A percentile compares a stretch with the other conserved stretches of the same genome.
phyloP scores from a whole-genome alignment of 202 grass and related monocot genomes.

The Panicum hallii region DNA sequence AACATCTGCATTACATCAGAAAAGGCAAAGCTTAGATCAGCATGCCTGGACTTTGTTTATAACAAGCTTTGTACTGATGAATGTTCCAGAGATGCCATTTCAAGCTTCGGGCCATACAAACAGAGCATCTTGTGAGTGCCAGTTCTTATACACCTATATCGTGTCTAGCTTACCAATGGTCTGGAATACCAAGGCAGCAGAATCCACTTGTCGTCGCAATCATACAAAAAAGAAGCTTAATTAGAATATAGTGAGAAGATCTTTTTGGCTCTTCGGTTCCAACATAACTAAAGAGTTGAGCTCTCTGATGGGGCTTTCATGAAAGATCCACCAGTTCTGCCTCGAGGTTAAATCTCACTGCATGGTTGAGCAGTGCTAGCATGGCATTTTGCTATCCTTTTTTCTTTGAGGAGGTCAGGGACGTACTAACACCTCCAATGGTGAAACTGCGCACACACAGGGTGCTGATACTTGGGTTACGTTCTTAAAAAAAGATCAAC shows the following conservation, averaged over 20 bases:
- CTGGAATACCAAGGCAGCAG: conserved; percentile 5
- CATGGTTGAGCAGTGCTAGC: not conserved
- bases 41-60: not conserved
- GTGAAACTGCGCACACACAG: not conserved
- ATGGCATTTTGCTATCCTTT: not conserved
- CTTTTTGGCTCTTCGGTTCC: not conserved
- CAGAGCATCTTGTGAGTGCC: conserved; percentile 1
- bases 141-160: not conserved
- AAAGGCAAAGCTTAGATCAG: not conserved
- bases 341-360: not conserved
- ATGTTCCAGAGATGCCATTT: conserved; percentile 20
- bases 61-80: conserved; percentile 3
- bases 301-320: not conserved
- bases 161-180: conserved; percentile 20
- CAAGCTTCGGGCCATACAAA: conserved; percentile 13
- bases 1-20: conserved; percentile 45
- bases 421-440: not conserved
- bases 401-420: not conserved
- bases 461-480: not conserved
- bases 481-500: not conserved
- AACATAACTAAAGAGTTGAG: not conserved
- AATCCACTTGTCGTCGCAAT: conserved; percentile 16
- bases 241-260: conserved; percentile 5
- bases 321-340: not conserved
- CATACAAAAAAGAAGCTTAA: conserved; percentile 23